Base-by-base conservation (phyloP, 306 rosid species). In the Aeschynomene evenia region DNA sequence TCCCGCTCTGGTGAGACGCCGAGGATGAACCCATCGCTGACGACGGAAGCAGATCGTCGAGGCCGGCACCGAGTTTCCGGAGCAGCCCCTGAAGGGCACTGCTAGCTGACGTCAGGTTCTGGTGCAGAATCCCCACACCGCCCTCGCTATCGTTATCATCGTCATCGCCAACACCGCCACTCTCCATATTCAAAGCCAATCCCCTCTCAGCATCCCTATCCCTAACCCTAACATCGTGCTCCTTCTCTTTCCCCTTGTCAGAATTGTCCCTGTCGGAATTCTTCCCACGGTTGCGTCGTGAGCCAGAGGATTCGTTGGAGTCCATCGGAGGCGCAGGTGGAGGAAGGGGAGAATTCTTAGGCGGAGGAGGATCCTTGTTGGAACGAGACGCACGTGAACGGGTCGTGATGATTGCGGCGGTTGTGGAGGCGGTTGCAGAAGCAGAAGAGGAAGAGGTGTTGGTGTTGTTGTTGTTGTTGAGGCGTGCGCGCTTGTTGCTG, bases 1-100 rank as follows among this genome's bases (percentile, higher is more conserved):
- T 85, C 22, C 99, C 97, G 18, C 87, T 91, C 85, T 95, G 99
- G 68, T 95, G 97, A 4, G 96, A 95, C 0, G 89, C 73, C 0
- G 99, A 87, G 0, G 86, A 85, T 1, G 96, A 85, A 9, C 89
- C 96, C 78, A 91, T 89, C 0, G 85, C 97, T 4, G 97, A 80
- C 0, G 97, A 80, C 0, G 99, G 99, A 15, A 95, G 88, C 42
- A 95, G 77, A 80, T 95, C 99, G 66, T 95, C 99, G 56, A 95
- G 66, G n/a, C 99, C 99, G 0, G 97, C 99, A 18, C 99, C 99
- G 10, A 95, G 91, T 71, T 95, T 95, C 72, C 95, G 61, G 28
- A 95, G 88, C 66, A 95, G 89, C 31, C 99, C 99, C 61, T 95
- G 99, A 11, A 95, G 92, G n/a, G 99, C 99, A 67, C 97, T 95